phyloP scores from a whole-genome alignment of 352 stramenopile genomes.

The Phytopythium helicoides region DNA sequence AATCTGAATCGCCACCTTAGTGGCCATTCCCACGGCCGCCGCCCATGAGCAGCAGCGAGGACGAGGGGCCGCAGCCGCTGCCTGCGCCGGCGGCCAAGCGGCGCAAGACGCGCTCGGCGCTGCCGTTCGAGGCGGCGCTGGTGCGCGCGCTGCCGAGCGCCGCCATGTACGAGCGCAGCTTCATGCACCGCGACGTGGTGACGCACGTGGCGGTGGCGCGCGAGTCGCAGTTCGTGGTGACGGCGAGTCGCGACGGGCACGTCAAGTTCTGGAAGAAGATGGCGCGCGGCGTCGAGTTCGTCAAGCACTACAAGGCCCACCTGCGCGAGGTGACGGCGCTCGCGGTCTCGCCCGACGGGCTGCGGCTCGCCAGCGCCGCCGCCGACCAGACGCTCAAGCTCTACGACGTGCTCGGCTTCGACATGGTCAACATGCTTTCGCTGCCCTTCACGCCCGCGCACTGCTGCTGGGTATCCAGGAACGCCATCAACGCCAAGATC shows the following conservation, averaged over 20 bases:
- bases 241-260: constrained; percentile 94
- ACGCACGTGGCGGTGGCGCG: constrained; percentile 90
- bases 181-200: constrained; percentile 97
- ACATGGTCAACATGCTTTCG: constrained; percentile 97
- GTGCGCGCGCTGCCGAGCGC: constrained; percentile 83
- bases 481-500: constrained; percentile 59
- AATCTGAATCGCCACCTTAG: constrained; percentile 3
- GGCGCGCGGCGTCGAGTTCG: constrained; percentile 95
- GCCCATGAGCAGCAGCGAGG: constrained; percentile 22
- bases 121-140: constrained; percentile 71
- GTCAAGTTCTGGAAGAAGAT: constrained; percentile 99
- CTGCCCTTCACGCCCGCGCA: constrained; percentile 65
- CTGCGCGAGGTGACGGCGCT: constrained; percentile 85
- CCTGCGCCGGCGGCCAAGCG: constrained; percentile 32
- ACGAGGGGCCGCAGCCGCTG: constrained; percentile 65
- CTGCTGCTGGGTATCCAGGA: constrained; percentile 75
- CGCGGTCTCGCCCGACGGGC: constrained; percentile 78
- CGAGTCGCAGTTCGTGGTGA: constrained; percentile 96
- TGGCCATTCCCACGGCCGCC: background rate
- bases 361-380: constrained; percentile 82
- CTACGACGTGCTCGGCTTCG: constrained; percentile 98
- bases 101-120: constrained; percentile 36
- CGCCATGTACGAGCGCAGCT: constrained; percentile 95
- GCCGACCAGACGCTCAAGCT: constrained; percentile 96
- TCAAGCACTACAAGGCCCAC: constrained; percentile 99